Percentiles rank a stretch among this genome's conserved stretches.
phyloP scores from a whole-genome alignment of 148 eudicot species.

The Diospyros lotus region DNA sequence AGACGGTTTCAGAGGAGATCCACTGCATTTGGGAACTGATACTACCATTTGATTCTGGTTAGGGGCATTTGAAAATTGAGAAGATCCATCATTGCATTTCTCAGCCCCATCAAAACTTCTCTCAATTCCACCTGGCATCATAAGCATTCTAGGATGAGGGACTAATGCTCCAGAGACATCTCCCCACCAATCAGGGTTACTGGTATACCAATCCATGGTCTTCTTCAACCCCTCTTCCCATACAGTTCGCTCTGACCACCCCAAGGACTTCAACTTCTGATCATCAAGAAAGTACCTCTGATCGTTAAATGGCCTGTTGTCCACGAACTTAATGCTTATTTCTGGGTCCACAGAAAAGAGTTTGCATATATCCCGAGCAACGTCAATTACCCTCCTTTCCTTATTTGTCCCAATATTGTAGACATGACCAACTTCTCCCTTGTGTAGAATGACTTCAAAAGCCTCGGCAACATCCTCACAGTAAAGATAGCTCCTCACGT shows the following conservation, averaged over 20 bases:
- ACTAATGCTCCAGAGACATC: slow-evolving; percentile 14
- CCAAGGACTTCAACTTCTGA: slow-evolving; percentile 17
- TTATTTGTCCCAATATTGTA: slow-evolving; percentile 20
- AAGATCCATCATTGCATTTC: background rate
- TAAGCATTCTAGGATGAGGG: slow-evolving; percentile 14
- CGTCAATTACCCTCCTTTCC: slow-evolving; percentile 19
- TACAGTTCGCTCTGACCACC: slow-evolving; percentile 12
- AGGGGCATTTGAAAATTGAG: no score
- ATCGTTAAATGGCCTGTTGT: slow-evolving; percentile 24
- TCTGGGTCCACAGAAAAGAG: slow-evolving; percentile 8
- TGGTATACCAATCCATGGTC: slow-evolving; percentile 17
- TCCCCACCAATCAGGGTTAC: slow-evolving; percentile 28
- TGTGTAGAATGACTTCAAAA: slow-evolving; percentile 12
- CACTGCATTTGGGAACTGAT: background rate
- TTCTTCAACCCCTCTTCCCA: slow-evolving; percentile 21
- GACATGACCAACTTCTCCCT: slow-evolving; percentile 14
- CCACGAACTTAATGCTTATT: slow-evolving; percentile 3
- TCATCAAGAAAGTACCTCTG: slow-evolving; percentile 22
- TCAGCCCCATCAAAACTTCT: no score
- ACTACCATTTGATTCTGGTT: background rate
- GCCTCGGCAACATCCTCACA: slow-evolving; percentile 17
- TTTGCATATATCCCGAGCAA: slow-evolving; percentile 10
- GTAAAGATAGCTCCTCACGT: slow-evolving; percentile 15
- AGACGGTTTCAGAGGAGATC: no score
- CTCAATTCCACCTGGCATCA: no score